Conservation (phyloP, 495 filamentous ascomycete genomes). For the Neurospora hispaniola region DNA sequence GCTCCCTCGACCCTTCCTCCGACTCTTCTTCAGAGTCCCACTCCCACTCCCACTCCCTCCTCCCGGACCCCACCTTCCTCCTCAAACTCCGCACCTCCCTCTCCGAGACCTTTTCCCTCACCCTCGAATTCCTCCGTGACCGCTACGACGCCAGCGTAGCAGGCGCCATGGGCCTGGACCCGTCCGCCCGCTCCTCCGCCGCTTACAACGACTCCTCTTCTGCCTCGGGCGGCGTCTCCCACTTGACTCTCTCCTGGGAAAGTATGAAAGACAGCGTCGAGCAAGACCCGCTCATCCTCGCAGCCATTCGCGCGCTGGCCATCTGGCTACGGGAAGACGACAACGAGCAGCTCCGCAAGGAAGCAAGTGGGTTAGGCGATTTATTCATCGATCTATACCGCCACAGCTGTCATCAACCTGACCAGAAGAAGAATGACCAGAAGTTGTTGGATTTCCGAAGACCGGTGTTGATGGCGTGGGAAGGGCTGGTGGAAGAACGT, state of each 20-base stretch:
- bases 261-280: conserved; percentile 26
- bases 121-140: conserved; percentile 54
- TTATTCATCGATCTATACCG: conserved; percentile 48
- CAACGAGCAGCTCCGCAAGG: conserved; percentile 40
- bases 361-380: conserved; percentile 46
- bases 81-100: conserved; percentile 48
- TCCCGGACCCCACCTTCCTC: conserved; percentile 37
- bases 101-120: conserved; percentile 45
- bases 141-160: conserved; percentile 49
- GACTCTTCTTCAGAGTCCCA: not conserved
- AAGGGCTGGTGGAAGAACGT: conserved; percentile 35
- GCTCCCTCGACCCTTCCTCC: conserved; percentile 28
- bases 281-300: conserved; percentile 38
- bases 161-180: conserved; percentile 43
- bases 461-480: conserved; percentile 42
- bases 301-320: conserved; percentile 40
- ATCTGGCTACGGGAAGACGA: conserved; percentile 58
- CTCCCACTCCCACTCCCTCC: not conserved
- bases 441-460: conserved; percentile 36
- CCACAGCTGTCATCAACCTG: conserved; percentile 3
- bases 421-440: not conserved
- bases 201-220: conserved; percentile 12
- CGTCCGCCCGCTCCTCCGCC: conserved; percentile 27
- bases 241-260: conserved; percentile 43
- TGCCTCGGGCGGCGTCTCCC: conserved; percentile 18